Conservation (phyloP, 352 stramenopile species). For the Globisporangium nodosum region DNA sequence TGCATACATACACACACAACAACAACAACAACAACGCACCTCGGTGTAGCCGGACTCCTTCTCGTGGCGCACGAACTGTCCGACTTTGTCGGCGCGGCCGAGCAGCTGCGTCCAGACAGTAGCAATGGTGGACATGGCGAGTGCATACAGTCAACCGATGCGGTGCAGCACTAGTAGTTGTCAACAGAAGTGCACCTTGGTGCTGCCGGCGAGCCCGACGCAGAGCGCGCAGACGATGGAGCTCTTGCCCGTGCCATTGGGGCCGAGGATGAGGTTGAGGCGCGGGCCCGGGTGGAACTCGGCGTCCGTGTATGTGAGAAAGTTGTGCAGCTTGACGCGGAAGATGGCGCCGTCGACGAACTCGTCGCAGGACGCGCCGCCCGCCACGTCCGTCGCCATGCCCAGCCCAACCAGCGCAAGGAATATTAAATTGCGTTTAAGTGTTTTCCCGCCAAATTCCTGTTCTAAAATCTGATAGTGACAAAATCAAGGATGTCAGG, state of each 20-base stretch:
- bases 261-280: constrained; percentile 97
- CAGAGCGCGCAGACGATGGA: constrained; percentile 97
- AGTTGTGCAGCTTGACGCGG: constrained; percentile 91
- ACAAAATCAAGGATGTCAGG: no score
- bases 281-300: constrained; percentile 90
- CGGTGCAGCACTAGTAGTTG: background rate
- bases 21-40: constrained; percentile 8
- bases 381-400: constrained; percentile 19
- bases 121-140: background rate
- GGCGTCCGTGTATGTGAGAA: constrained; percentile 90
- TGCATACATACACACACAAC: background rate
- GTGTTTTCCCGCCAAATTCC: constrained; percentile 45
- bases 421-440: no score
- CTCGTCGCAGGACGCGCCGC: constrained; percentile 41
- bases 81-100: constrained; percentile 91
- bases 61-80: constrained; percentile 87
- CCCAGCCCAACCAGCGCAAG: background rate
- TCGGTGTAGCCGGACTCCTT: constrained; percentile 83
- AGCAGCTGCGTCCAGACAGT: constrained; percentile 61
- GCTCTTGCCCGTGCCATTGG: constrained; percentile 95
- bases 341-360: constrained; percentile 87
- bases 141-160: background rate
- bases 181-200: constrained; percentile 48
- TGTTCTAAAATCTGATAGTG: no score
- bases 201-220: constrained; percentile 93